Conservation (phyloP, 805 yeast genomes). For the Dipodascopsis tothii region DNA sequence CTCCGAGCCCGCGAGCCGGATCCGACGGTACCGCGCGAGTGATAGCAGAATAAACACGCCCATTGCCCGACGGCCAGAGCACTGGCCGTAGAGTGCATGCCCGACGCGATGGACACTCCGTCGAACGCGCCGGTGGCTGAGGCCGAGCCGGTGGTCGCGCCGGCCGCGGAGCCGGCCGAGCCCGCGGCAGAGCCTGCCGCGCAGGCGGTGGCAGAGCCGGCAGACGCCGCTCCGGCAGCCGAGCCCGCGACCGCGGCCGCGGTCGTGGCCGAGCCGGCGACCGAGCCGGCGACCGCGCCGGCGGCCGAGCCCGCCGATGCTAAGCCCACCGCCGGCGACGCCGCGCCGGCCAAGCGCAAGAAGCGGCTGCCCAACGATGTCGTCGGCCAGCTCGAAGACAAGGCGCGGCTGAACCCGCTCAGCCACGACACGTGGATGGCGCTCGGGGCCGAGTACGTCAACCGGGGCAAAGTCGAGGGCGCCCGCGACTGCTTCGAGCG, state of each 20-base stretch:
- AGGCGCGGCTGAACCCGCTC: conserved; percentile 44
- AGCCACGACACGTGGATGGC: conserved; percentile 52
- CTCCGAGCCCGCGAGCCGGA: too few relatives aligned
- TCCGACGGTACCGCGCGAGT: too few relatives aligned
- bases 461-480: conserved; percentile 52
- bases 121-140: too few relatives aligned
- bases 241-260: neutral
- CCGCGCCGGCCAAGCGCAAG: conserved; percentile 16
- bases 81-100: too few relatives aligned
- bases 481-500: conserved; percentile 52
- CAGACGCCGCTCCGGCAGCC: neutral
- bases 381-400: conserved; percentile 53
- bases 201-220: too few relatives aligned
- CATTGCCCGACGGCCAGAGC: too few relatives aligned
- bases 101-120: too few relatives aligned
- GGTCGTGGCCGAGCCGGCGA: conserved; percentile 7
- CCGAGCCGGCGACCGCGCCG: conserved; percentile 3
- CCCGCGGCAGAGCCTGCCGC: too few relatives aligned
- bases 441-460: conserved; percentile 42
- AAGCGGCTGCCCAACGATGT: conserved; percentile 39
- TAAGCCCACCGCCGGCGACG: conserved; percentile 8
- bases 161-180: too few relatives aligned
- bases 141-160: too few relatives aligned
- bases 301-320: conserved; percentile 7
- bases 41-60: too few relatives aligned